Evolutionary conservation across 495 filamentous ascomycete genomes (phyloP).

Genomic region (Podospora pseudopauciseta): DNA sequence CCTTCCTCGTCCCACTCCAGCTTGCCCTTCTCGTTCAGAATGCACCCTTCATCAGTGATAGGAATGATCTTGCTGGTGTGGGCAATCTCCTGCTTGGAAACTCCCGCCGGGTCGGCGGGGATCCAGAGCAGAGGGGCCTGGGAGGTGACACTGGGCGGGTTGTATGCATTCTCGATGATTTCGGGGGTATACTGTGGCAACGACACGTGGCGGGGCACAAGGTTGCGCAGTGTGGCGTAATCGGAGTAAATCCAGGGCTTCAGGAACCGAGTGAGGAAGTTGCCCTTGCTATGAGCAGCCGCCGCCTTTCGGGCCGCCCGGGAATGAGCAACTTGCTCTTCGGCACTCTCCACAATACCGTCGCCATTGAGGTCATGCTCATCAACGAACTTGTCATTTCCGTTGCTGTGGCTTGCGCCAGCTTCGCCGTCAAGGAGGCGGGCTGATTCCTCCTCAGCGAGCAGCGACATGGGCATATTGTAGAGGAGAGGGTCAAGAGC

Average conservation of each 20-base stretch:
- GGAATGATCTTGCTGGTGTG: conserved; percentile 68
- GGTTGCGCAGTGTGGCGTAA: conserved; percentile 66
- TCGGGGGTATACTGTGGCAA: conserved; percentile 56
- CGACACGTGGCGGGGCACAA: conserved; percentile 58
- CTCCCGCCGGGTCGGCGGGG: conserved; percentile 68
- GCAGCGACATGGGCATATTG: conserved; percentile 66
- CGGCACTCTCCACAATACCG: conserved; percentile 25
- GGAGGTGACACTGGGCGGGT: conserved; percentile 65
- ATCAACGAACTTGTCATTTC: conserved; percentile 28
- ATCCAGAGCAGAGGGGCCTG: conserved; percentile 77
- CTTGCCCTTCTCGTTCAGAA: conserved; percentile 74
- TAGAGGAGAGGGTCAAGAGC: conserved; percentile 77
- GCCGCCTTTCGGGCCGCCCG: conserved; percentile 14
- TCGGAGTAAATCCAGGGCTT: conserved; percentile 72
- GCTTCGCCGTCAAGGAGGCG: conserved; percentile 38
- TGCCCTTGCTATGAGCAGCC: conserved; percentile 34
- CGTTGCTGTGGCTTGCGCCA: conserved; percentile 24
- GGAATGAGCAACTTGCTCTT: conserved; percentile 26
- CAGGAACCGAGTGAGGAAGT: conserved; percentile 63
- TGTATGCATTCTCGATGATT: conserved; percentile 67
- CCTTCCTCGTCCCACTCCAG: conserved; percentile 71
- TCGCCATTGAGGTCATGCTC: conserved; percentile 28
- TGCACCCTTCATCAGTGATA: conserved; percentile 80
- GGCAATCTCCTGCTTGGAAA: conserved; percentile 71
- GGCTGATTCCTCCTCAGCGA: conserved; percentile 57